Evolutionary conservation across 148 eudicot species (phyloP).

Genomic region (Heliamphora exappendiculata): DNA sequence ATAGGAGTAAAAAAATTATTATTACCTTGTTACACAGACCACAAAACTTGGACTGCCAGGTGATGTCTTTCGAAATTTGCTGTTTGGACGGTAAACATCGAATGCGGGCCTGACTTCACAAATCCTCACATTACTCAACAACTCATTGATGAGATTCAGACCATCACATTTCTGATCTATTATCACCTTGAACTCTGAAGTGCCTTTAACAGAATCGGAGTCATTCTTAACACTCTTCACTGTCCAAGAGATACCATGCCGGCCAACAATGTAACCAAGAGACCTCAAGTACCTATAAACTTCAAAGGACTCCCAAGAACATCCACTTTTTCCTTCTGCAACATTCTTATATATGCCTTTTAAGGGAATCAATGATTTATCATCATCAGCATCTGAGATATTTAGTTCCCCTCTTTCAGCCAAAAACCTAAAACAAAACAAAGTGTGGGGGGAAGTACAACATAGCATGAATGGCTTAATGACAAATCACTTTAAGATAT

Average conservation of each 20-base stretch:
- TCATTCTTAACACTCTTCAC: slow-evolving; percentile 30
- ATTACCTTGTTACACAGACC: slow-evolving; percentile 60
- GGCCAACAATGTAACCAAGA: slow-evolving; percentile 76
- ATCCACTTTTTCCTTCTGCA: slow-evolving; percentile 42
- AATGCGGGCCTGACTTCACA: slow-evolving; percentile 40
- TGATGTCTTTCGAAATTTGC: slow-evolving; percentile 71
- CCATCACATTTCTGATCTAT: slow-evolving; percentile 15
- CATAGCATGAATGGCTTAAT: background rate
- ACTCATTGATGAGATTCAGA: slow-evolving; percentile 17
- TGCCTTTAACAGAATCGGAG: slow-evolving; percentile 16
- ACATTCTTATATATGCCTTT: slow-evolving; percentile 47
- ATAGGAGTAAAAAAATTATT: background rate
- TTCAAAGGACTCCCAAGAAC: slow-evolving; percentile 74
- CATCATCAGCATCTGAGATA: slow-evolving; percentile 41
- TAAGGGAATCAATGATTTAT: slow-evolving; percentile 33
- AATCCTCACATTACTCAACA: slow-evolving; percentile 40
- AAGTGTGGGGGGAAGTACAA: background rate
- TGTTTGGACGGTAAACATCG: slow-evolving; percentile 79
- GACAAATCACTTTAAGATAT: background rate
- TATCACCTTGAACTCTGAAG: slow-evolving; percentile 1
- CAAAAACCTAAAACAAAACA: slow-evolving; percentile 48
- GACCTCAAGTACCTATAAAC: slow-evolving; percentile 64
- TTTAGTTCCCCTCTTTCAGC: slow-evolving; percentile 69
- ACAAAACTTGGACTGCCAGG: slow-evolving; percentile 74
- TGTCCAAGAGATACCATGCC: slow-evolving; percentile 59